Base-by-base conservation (phyloP, 2,329 filamentous ascomycete species). In the Cercospora zeina region DNA sequence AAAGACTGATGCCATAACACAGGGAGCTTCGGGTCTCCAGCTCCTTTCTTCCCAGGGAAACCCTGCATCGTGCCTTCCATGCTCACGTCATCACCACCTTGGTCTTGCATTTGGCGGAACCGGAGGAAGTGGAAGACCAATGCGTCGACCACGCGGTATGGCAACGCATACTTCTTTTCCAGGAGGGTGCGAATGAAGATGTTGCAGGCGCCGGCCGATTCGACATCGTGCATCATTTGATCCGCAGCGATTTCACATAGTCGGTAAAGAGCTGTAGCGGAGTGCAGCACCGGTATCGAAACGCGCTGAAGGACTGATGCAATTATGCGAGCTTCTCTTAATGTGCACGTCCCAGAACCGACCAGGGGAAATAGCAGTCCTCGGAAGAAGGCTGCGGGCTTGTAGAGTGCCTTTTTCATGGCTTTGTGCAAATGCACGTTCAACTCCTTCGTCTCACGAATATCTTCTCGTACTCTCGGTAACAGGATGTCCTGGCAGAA, bases 1-100 rank as follows among this genome's bases (percentile, higher is more conserved):
- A 99, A 81, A 70, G 89, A 92, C 79, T 97, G 93, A 76, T 99
- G 95, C 92, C 93, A 99, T 60, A 99, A 87, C 7, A 99, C 92
- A 0, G 96, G 95, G 67, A 97, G 76, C 73, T 73, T 74, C 68
- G 82, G 76, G 34, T 71, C 68, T 68, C 81, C 77, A 75, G 85
- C 83, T n/a, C 73, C 75, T 8, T 74, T 76, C 33, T 72, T 74
- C 4, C 73, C 70, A 7, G 64, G 58, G 34, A 64, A 54, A 33
- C 64, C 54, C 67, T 58, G 72, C 14, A 74, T 75, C n/a, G 42
- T 59, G 39, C 79, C 80, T 9, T 81, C 76, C 80, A 87, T 86
- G 30, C 78, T 79, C 59, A 89, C 87, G 33, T 84, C 80, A 4
- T 75, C 77, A 33, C 80, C 80, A 56, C 80, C 80, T 16, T 83